Percentiles rank a stretch among this genome's conserved stretches.
These are phyloP conservation scores for Eimeria tenella DNA, from an alignment of 169 alveolate genomes.

Conservation along the genomic window DNA sequence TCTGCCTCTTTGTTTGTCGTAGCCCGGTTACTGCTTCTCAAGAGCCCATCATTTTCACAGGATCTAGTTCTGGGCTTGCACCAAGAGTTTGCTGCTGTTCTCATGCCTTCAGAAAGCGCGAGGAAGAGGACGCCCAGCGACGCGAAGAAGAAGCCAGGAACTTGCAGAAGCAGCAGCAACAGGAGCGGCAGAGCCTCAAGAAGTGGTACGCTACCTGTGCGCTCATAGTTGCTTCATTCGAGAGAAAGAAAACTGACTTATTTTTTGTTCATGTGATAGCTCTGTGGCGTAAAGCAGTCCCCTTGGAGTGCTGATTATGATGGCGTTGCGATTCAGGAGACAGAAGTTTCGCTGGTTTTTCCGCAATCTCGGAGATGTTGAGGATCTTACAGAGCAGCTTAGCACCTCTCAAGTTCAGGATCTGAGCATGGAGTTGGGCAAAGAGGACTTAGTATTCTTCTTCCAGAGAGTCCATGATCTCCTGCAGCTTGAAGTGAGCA, in stretches of 20 bases:
- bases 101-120: conserved; percentile 76
- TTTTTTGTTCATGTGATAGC: not conserved
- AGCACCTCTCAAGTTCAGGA: not conserved
- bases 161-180: conserved; percentile 78
- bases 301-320: not conserved
- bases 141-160: conserved; percentile 62
- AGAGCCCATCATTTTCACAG: not conserved
- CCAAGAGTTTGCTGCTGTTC: not conserved
- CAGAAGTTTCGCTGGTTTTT: conserved; percentile 37
- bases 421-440: not conserved
- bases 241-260: not conserved
- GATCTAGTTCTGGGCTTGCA: not conserved
- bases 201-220: conserved; percentile 16
- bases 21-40: not conserved
- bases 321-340: conserved; percentile 11
- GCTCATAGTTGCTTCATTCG: not conserved
- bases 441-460: not conserved
- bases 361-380: not conserved
- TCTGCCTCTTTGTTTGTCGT: not conserved
- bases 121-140: conserved; percentile 74
- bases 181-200: conserved; percentile 54
- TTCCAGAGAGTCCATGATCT: not conserved
- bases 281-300: not conserved
- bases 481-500: not conserved
- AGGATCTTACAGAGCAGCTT: not conserved